Conservation (phyloP, 345 rosid genomes). For the Excoecaria agallocha region DNA sequence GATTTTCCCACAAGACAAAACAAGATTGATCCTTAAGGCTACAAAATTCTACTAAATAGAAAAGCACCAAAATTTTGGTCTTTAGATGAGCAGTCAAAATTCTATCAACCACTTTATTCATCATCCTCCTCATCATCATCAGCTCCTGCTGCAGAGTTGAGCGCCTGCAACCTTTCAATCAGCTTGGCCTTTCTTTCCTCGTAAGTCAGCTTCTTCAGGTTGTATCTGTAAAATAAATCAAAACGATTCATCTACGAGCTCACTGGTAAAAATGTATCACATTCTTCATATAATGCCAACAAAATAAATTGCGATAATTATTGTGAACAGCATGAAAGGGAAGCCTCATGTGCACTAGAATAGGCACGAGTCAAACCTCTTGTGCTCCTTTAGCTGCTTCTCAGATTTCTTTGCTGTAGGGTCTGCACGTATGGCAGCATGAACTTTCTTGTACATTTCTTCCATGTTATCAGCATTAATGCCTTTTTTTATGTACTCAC, state of each 20-base stretch:
- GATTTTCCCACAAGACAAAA: background rate
- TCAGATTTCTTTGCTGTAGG: constrained; percentile 48
- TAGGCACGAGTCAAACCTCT: constrained; percentile 39
- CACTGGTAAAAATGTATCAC: too few relatives aligned
- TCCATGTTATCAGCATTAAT: constrained; percentile 55
- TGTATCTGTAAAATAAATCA: constrained; percentile 42
- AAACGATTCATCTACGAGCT: too few relatives aligned
- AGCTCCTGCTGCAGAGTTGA: constrained; percentile 44
- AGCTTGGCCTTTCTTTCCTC: constrained; percentile 75
- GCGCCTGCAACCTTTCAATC: constrained; percentile 62
- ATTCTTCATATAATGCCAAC: too few relatives aligned
- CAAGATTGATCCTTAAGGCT: background rate
- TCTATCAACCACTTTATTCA: background rate
- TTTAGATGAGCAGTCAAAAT: background rate
- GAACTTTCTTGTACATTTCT: constrained; percentile 66
- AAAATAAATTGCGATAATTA: too few relatives aligned
- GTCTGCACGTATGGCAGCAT: constrained; percentile 68
- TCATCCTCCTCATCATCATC: constrained; percentile 35
- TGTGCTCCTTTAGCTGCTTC: constrained; percentile 54
- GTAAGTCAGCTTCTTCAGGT: constrained; percentile 74
- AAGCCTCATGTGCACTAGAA: background rate
- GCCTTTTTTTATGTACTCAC: constrained; percentile 50
- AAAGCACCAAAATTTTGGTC: background rate
- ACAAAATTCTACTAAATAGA: too few relatives aligned
- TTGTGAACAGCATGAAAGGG: background rate